phyloP scores from a whole-genome alignment of 2,329 filamentous ascomycete genomes.

The Exutisphaerella laricina region DNA sequence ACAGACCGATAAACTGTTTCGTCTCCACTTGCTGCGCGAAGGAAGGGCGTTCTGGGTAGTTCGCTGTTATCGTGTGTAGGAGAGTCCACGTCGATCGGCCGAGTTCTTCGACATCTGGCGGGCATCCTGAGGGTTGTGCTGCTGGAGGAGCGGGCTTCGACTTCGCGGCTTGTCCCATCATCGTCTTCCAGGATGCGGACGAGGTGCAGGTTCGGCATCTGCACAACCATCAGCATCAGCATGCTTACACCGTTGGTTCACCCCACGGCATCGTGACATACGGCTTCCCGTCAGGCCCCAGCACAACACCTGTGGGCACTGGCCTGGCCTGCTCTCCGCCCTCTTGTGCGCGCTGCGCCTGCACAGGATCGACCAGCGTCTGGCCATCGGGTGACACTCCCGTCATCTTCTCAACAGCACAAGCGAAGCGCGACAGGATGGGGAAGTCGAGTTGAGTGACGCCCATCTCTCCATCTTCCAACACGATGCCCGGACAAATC shows the following conservation, averaged over 20 bases:
- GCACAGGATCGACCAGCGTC: conserved; percentile 30
- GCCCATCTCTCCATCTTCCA: conserved; percentile 28
- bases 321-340: conserved; percentile 38
- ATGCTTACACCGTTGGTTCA: neutral
- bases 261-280: conserved; percentile 42
- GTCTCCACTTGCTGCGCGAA: conserved; percentile 68
- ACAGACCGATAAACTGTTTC: conserved; percentile 68
- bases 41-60: conserved; percentile 69
- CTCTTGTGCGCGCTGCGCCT: conserved; percentile 25
- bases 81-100: conserved; percentile 90
- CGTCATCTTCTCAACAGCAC: conserved; percentile 34
- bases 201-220: conserved; percentile 70
- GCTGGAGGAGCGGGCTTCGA: conserved; percentile 32
- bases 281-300: conserved; percentile 81
- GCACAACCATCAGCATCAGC: conserved; percentile 6
- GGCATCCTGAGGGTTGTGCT: conserved; percentile 58
- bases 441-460: conserved; percentile 33
- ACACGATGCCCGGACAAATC: conserved; percentile 21
- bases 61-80: conserved; percentile 83
- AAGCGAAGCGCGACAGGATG: conserved; percentile 37
- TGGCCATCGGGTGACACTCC: conserved; percentile 31
- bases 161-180: conserved; percentile 33
- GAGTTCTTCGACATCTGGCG: conserved; percentile 80
- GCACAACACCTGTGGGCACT: conserved; percentile 64
- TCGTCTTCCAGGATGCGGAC: conserved; percentile 53